Base-by-base conservation (phyloP, 1,139 yeast species). In the Nakaseomyces glabratus region DNA sequence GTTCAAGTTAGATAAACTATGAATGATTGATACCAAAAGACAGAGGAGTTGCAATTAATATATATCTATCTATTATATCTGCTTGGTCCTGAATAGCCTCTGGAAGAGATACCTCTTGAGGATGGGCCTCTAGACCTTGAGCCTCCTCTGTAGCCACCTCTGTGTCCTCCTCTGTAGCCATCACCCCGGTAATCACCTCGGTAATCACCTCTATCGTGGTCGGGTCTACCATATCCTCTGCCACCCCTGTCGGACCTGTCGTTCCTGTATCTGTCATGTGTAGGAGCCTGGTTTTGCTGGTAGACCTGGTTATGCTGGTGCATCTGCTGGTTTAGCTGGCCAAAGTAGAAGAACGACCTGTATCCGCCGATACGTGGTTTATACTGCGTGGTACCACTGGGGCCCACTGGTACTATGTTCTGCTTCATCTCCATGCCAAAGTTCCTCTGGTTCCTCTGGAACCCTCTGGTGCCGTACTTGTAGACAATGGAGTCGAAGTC, bases 401-500 rank as follows among this genome's bases (percentile, higher is more conserved):
- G 57, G 10, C 68, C 66, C 20, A 58, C 58, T 12, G 57, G 54
- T 12, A 57, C 57, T 6, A 47, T 39, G 37, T 51, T 48, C 34
- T 49, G 38, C 37, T 56, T 45, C 55, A 51, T 44, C 35, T 48
- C 45, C 35, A 51, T 35, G 35, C 54, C 41, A 44, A 46, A 38
- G 43, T 58, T 45, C 16, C 42, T 40, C 15, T 30, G 28, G 18
- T 41, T 42, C 28, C 43, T 43, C 10, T 26, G 30, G 30, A 17
- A 26, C 11, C 30, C 30, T 26, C 30, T 26, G 24, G 47, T 42
- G 24, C 43, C 49, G 36, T 50, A 47, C 24, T 48, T 52, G 45
- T 73, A 73, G 31, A 66, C 49, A 18, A 85, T 65, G n/a, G 70
- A 64, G 41, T 78, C 82, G 35, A 68, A 70, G 53, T 86, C 95